Conservation (phyloP, 2,329 filamentous ascomycete genomes). For the Neofusicoccum ribis region DNA sequence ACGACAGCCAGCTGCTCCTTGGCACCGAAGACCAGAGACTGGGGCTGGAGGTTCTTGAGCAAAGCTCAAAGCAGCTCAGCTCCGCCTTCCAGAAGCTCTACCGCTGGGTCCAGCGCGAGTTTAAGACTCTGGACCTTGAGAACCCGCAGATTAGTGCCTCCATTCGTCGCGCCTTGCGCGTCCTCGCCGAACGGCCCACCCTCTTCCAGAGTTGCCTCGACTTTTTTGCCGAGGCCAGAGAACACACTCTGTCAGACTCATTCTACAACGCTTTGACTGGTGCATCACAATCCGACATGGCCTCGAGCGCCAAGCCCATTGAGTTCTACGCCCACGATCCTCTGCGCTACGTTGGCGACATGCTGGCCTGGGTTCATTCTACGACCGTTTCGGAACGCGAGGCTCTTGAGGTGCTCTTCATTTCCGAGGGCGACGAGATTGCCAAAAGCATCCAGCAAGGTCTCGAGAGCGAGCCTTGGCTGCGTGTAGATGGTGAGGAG, state of each 20-base stretch:
- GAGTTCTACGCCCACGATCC: slow-evolving; percentile 92
- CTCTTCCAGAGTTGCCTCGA: slow-evolving; percentile 93
- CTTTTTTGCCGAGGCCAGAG: slow-evolving; percentile 86
- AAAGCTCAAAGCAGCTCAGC: slow-evolving; percentile 83
- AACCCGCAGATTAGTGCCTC: slow-evolving; percentile 88
- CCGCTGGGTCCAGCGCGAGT: slow-evolving; percentile 90
- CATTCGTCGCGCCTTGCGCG: slow-evolving; percentile 79
- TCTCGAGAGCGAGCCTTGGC: slow-evolving; percentile 82
- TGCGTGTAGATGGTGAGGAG: slow-evolving; percentile 48
- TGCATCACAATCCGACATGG: slow-evolving; percentile 58
- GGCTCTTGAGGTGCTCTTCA: slow-evolving; percentile 86
- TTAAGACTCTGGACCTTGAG: slow-evolving; percentile 88
- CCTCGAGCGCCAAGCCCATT: slow-evolving; percentile 71
- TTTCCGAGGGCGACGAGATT: slow-evolving; percentile 86
- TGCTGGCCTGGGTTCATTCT: slow-evolving; percentile 96
- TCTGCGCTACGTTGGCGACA: slow-evolving; percentile 89
- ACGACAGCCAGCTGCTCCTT: slow-evolving; percentile 84
- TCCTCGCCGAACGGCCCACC: slow-evolving; percentile 84
- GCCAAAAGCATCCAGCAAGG: slow-evolving; percentile 78
- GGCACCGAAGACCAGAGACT: slow-evolving; percentile 87
- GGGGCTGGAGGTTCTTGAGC: slow-evolving; percentile 87
- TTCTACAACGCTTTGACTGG: slow-evolving; percentile 90
- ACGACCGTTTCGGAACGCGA: slow-evolving; percentile 92
- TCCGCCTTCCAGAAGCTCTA: slow-evolving; percentile 93
- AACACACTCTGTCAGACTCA: slow-evolving; percentile 81